These are phyloP conservation scores for Murraya koenigii DNA, from an alignment of 345 rosid species.

Conservation along the genomic window DNA sequence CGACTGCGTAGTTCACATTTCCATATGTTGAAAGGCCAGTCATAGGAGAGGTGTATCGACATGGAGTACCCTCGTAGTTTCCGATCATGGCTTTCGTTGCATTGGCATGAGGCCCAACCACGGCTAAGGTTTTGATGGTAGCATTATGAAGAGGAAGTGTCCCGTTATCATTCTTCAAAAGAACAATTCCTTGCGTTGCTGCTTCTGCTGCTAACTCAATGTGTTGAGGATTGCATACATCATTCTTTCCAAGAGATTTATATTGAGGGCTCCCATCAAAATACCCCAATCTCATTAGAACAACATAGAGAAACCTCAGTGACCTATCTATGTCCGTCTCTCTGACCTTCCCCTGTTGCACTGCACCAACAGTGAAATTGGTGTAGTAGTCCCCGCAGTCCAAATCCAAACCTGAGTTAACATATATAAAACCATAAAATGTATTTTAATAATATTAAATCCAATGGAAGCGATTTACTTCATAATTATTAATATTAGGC, in stretches of 20 bases:
- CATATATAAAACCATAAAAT: no score
- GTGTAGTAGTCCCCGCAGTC: slow-evolving; percentile 58
- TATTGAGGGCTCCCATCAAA: slow-evolving; percentile 48
- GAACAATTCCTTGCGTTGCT: slow-evolving; percentile 54
- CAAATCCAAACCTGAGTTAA: slow-evolving; percentile 48
- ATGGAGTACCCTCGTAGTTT: slow-evolving; percentile 61
- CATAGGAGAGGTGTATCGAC: slow-evolving; percentile 35
- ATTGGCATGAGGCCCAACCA: slow-evolving; percentile 54
- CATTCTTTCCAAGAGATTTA: slow-evolving; percentile 29
- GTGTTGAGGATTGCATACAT: slow-evolving; percentile 34
- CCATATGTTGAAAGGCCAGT: slow-evolving; percentile 37
- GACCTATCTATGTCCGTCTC: slow-evolving; percentile 33
- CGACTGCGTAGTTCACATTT: slow-evolving; percentile 28
- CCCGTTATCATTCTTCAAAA: slow-evolving; percentile 41
- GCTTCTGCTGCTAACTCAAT: slow-evolving; percentile 49
- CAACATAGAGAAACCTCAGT: slow-evolving; percentile 30
- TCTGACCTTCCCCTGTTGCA: slow-evolving; percentile 32
- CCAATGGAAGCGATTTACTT: no score
- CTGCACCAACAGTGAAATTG: slow-evolving; percentile 29
- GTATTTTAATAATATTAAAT: no score
- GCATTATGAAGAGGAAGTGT: slow-evolving; percentile 29
- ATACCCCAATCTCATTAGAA: slow-evolving; percentile 63
- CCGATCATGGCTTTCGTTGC: slow-evolving; percentile 55
- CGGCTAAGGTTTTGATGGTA: slow-evolving; percentile 27
- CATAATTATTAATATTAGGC: no score